Conservation (phyloP, 139 green algal species). For the Micractinium sp. region DNA sequence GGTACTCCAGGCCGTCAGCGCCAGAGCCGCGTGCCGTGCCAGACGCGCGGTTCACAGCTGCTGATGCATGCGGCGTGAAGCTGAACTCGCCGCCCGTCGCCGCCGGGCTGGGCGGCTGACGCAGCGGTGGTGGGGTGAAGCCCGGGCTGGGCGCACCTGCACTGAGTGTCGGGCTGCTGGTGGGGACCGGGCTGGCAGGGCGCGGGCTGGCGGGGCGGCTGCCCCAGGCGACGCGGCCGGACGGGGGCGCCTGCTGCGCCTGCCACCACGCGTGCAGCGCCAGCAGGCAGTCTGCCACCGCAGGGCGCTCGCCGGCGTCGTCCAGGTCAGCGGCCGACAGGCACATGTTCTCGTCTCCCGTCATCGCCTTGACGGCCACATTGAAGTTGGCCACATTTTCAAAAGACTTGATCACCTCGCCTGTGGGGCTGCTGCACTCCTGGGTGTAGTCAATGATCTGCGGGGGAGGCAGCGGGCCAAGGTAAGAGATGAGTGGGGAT, state of each 20-base stretch:
- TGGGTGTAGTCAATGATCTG: slow-evolving; percentile 30
- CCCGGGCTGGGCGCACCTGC: not conserved
- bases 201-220: not conserved
- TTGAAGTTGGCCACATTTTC: slow-evolving; percentile 73
- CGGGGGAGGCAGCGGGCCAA: not conserved
- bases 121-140: not conserved
- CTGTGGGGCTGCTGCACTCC: slow-evolving; percentile 27
- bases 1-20: slow-evolving; percentile 35
- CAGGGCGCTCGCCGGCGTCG: slow-evolving; percentile 11
- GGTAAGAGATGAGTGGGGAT: not conserved
- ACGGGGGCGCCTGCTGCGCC: not conserved
- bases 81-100: not conserved
- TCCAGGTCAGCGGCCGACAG: slow-evolving; percentile 66
- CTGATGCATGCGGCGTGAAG: slow-evolving; percentile 26
- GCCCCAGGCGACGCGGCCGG: not conserved
- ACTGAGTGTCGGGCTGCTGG: not conserved
- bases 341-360: slow-evolving; percentile 36
- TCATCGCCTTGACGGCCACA: not conserved
- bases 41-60: not conserved
- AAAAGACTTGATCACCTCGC: slow-evolving; percentile 40
- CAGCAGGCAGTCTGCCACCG: slow-evolving; percentile 71
- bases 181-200: not conserved
- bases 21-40: not conserved
- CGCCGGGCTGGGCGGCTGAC: not conserved
- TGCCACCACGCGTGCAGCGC: slow-evolving; percentile 56